Evolutionary conservation across 1,284 basidiomycete genomes (phyloP).

Genomic region (Agaricales sp.): DNA sequence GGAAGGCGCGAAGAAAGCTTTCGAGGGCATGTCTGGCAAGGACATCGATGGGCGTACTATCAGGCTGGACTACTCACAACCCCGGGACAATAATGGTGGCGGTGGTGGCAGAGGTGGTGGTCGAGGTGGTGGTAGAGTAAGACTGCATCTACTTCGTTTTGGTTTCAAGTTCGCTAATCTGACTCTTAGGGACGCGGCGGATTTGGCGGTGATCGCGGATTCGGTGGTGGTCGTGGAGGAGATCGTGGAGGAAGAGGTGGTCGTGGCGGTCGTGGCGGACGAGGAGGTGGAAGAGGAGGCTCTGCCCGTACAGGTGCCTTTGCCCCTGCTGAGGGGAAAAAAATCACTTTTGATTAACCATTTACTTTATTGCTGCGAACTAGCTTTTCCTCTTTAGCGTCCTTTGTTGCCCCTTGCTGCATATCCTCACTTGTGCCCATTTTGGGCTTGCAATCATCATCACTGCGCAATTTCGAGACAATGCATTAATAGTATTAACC

Average conservation of each 20-base stretch:
- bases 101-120: slow-evolving; percentile 27
- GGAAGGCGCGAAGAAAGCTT: slow-evolving; percentile 77
- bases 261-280: slow-evolving; percentile 28
- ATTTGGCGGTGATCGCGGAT: slow-evolving; percentile 31
- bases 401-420: too few relatives aligned
- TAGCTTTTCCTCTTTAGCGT: too few relatives aligned
- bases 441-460: too few relatives aligned
- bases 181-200: slow-evolving; percentile 27
- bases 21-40: slow-evolving; percentile 57
- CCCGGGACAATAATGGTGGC: slow-evolving; percentile 55
- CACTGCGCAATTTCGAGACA: too few relatives aligned
- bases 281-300: slow-evolving; percentile 40
- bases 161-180: slow-evolving; percentile 17
- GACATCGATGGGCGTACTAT: slow-evolving; percentile 74
- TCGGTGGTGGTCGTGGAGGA: slow-evolving; percentile 28
- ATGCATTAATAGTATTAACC: too few relatives aligned
- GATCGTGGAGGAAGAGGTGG: slow-evolving; percentile 22
- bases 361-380: too few relatives aligned
- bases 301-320: slow-evolving; percentile 65
- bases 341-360: slow-evolving; percentile 57
- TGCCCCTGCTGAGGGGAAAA: slow-evolving; percentile 66
- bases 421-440: too few relatives aligned
- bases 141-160: neutral
- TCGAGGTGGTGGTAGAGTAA: slow-evolving; percentile 22
- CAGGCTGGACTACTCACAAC: slow-evolving; percentile 30